Conservation (phyloP, 2,329 filamentous ascomycete genomes). For the Fusarium sp. region DNA sequence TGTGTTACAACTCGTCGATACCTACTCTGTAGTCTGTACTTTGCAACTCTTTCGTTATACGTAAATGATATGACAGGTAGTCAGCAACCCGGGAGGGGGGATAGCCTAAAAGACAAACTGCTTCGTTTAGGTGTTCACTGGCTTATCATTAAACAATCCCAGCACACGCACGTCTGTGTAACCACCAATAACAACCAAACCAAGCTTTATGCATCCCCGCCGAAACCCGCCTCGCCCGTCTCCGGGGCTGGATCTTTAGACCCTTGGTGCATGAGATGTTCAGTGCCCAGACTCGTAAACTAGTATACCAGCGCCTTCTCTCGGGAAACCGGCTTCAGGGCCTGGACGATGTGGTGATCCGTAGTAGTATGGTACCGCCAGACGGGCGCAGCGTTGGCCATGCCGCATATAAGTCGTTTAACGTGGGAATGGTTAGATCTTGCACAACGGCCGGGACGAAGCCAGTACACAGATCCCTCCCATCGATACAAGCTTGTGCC, state of each 20-base stretch:
- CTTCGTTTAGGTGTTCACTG: not conserved
- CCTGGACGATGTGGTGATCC: not conserved
- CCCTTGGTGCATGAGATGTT: constrained; percentile 24
- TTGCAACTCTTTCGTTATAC: not conserved
- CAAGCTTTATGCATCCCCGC: constrained; percentile 15
- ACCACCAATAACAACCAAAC: constrained; percentile 12
- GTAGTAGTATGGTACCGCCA: not conserved
- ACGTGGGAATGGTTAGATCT: constrained; percentile 22
- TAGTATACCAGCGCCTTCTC: constrained; percentile 2
- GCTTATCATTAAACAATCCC: constrained; percentile 5
- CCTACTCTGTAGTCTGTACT: no score
- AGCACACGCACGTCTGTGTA: constrained; percentile 20
- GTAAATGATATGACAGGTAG: constrained; percentile 19
- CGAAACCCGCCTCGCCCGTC: constrained; percentile 5
- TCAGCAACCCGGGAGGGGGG: constrained; percentile 1
- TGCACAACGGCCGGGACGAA: constrained; percentile 6
- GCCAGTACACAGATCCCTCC: constrained; percentile 5
- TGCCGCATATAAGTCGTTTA: constrained; percentile 5
- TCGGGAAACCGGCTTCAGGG: constrained; percentile 1
- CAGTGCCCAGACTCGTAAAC: not conserved
- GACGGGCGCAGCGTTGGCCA: not conserved
- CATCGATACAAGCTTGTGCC: not conserved
- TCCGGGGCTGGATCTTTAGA: constrained; percentile 8
- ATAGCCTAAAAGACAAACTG: not conserved
- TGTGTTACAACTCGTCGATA: constrained; percentile 4